Base-by-base conservation (phyloP, 352 stramenopile species). In the Pythium folliculosum region DNA sequence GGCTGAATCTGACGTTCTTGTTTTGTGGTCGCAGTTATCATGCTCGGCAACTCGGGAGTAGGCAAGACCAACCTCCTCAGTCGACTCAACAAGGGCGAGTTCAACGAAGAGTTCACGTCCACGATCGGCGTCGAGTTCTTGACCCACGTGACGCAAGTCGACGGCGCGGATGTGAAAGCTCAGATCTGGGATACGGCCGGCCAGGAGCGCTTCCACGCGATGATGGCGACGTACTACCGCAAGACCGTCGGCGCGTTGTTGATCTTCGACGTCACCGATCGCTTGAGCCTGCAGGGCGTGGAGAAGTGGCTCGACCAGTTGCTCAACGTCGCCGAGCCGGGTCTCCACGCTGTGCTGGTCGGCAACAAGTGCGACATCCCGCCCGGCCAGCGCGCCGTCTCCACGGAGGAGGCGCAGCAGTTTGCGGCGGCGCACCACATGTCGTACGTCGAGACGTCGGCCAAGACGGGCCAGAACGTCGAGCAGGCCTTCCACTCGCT, bases 161-260 rank as follows among this genome's bases (percentile, higher is more conserved):
- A 93, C 38, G 77, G 79, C 27, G 62, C 66, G 5, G 84, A 88
- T 22, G 80, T 96, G 27, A 95, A 95, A 68, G 87, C 87, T 0
- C 84, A 95, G 65, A 96, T 96, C 64, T 96, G 89, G 89, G 89
- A 96, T 61, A 96, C 88, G 0, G 88, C 88, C 5, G 88, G 88
- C 1, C 88, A 95, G 35, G 88, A 96, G 66, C 83, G 85, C 30
- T 96, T 93, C 76, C 86, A 92, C 56, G 81, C 86, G 17, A 96
- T 95, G 86, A 95, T 95, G 87, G 78, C 84, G 12, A 95, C 89
- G 5, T 96, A 95, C 70, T 96, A 96, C 63, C 84, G 89, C 47
- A 95, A 93, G 61, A 82, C 84, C 23, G 75, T 88, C 19, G 85
- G 85, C 0, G 85, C 83, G 17, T 71, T 94, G n/a, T 62, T 94